Evolutionary conservation across 2,329 filamentous ascomycete species (phyloP), one percentile per base, ranked within the genome.

Genomic region (Trichoderma atroviride): DNA sequence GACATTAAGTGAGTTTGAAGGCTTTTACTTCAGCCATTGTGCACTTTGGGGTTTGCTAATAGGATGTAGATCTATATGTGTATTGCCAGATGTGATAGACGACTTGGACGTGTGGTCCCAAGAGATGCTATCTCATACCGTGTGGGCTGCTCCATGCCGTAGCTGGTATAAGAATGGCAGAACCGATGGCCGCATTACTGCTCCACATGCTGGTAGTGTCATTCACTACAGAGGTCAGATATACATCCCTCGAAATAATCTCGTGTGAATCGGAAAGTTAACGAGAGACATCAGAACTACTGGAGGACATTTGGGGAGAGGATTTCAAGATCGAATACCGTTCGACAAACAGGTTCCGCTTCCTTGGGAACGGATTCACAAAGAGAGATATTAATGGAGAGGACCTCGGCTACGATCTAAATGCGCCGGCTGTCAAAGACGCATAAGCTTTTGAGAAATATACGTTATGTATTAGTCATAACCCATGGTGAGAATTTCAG

Each of bases 161-260:
- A 58, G 56, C 56, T 58, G 56, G 56, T 58, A 58, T 24, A 58
- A 58, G 22, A 58, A 37, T 37, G 56, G 56, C 7, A 58, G 56
- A 58, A 35, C 19, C 19, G 56, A 58, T 10, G 56, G 56, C 10
- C 56, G 56, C 19, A 58, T 58, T 22, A 58, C 56, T 58, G 56
- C 56, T 37, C 19, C 37, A 9, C 56, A 58, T 58, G 56, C 56
- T 22, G 56, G 56, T 14, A 58, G 56, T 58, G 56, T 58, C 22
- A 58, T 58, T 5, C 56, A 58, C 22, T 58, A 58, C 19, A 58
- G 56, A 58, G 56, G 56, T 58, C 14, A 14, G 56, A 58, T 5
- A 16, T 1, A 6, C 1, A 16, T 5, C 6, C 37, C 14, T 6
- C 4, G 14, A 16, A 16, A 16, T 16, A 40, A 16, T 16, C 1